Percentiles rank a stretch among this genome's conserved stretches.
phyloP scores from a whole-genome alignment of 371 early-diverging fungal genomes.

The Neoconidiobolus thromboides region DNA sequence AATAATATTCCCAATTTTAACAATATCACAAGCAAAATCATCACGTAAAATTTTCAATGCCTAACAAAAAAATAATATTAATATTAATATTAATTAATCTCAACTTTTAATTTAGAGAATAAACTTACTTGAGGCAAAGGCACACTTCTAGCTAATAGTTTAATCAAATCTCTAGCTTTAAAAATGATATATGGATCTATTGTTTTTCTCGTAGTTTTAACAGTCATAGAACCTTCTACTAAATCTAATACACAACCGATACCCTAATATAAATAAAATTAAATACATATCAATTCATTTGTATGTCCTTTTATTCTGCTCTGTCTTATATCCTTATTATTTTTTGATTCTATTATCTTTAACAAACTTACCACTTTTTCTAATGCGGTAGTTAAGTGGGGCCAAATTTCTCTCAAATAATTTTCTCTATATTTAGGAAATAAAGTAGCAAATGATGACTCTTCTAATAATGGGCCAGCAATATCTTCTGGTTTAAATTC shows the following conservation, averaged over 20 bases:
- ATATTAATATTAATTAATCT: background rate
- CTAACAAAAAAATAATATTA: constrained; percentile 11
- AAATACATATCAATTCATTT: too few species aligned
- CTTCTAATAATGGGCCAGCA: constrained; percentile 74
- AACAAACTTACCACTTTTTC: constrained; percentile 41
- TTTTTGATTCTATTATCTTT: background rate
- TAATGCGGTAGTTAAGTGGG: constrained; percentile 75
- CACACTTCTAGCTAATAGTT: constrained; percentile 87
- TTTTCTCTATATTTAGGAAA: constrained; percentile 97
- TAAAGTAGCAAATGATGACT: constrained; percentile 91
- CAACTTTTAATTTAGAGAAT: background rate
- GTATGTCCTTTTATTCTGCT: too few species aligned
- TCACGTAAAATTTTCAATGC: constrained; percentile 89
- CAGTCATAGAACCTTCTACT: constrained; percentile 94
- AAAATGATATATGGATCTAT: constrained; percentile 95
- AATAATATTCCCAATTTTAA: constrained; percentile 90
- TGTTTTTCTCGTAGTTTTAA: constrained; percentile 93
- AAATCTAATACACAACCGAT: constrained; percentile 84
- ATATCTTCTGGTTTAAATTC: constrained; percentile 71
- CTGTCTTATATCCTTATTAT: too few species aligned
- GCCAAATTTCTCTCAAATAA: constrained; percentile 89
- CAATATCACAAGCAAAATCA: constrained; percentile 83
- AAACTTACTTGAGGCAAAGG: constrained; percentile 70
- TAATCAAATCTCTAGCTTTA: constrained; percentile 92
- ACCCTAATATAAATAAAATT: constrained; percentile 29